These are phyloP conservation scores for Lipomyces sp. DNA, from an alignment of 805 yeast genomes.

Conservation along the genomic window DNA sequence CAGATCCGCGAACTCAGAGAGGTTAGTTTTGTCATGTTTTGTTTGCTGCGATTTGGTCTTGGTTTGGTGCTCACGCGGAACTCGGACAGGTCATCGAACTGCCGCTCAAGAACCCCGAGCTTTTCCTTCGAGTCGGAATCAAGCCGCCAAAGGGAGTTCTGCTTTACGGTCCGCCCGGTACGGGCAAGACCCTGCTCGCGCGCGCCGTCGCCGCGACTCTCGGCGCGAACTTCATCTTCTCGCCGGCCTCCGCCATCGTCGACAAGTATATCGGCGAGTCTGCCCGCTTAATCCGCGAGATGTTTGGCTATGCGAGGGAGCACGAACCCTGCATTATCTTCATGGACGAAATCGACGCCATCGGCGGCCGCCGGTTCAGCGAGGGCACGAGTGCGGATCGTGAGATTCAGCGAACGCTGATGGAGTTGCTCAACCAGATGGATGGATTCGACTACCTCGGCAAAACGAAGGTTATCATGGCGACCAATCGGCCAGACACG, in stretches of 20 bases:
- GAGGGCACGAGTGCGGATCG: slow-evolving; percentile 99
- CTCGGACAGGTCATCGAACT: slow-evolving; percentile 86
- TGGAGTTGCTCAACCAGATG: slow-evolving; percentile 97
- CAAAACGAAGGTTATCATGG: slow-evolving; percentile 96
- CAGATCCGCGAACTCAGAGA: slow-evolving; percentile 96
- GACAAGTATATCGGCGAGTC: slow-evolving; percentile 98
- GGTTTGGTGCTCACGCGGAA: no score
- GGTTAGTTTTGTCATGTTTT: slow-evolving; percentile 19
- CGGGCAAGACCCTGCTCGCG: slow-evolving; percentile 93
- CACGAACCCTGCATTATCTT: slow-evolving; percentile 97
- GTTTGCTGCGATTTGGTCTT: no score
- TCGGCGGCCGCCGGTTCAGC: slow-evolving; percentile 95
- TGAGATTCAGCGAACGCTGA: slow-evolving; percentile 94
- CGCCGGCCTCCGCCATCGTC: slow-evolving; percentile 98
- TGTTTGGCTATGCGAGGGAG: slow-evolving; percentile 96
- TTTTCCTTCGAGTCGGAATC: slow-evolving; percentile 92
- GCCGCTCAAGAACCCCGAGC: slow-evolving; percentile 94
- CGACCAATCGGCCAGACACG: slow-evolving; percentile 98
- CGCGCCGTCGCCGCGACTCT: slow-evolving; percentile 98
- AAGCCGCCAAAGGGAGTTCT: slow-evolving; percentile 98
- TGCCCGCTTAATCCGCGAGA: slow-evolving; percentile 92
- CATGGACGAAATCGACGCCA: slow-evolving; percentile 98
- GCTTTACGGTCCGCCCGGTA: slow-evolving; percentile 97
- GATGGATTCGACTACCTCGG: slow-evolving; percentile 97
- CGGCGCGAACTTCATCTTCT: slow-evolving; percentile 94